phyloP scores from a whole-genome alignment of 768 basidiomycete species.

The Trametes elegans region DNA sequence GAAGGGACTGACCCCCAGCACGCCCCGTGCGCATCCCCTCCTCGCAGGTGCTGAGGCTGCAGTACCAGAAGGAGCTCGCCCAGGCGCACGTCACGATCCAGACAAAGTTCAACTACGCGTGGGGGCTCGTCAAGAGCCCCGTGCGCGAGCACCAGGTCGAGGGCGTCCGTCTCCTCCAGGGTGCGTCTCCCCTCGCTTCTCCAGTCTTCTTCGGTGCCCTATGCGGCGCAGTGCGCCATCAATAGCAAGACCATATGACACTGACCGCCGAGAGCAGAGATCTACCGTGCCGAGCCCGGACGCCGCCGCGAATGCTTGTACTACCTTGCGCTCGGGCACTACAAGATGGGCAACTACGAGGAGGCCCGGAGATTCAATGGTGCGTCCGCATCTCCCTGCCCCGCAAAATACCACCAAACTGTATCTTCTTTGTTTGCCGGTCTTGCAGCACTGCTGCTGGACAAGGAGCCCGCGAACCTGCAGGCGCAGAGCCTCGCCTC shows the following conservation, averaged over 20 bases:
- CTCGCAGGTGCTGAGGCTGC: slow-evolving; percentile 72
- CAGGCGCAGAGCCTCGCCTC: slow-evolving; percentile 84
- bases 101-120: slow-evolving; percentile 96
- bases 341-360: slow-evolving; percentile 94
- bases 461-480: slow-evolving; percentile 90
- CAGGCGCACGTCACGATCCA: slow-evolving; percentile 88
- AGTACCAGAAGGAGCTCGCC: slow-evolving; percentile 85
- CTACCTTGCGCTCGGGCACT: slow-evolving; percentile 94
- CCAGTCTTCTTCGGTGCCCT: background rate
- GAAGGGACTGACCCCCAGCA: too few species aligned
- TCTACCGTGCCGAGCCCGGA: slow-evolving; percentile 84
- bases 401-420: background rate
- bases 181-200: slow-evolving; percentile 39
- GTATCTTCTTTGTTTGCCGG: background rate
- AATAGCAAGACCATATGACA: background rate
- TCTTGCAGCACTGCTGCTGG: slow-evolving; percentile 70
- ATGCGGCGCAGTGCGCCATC: too few species aligned
- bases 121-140: slow-evolving; percentile 95
- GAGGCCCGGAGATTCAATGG: slow-evolving; percentile 93
- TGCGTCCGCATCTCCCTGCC: slow-evolving; percentile 38
- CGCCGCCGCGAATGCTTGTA: slow-evolving; percentile 94
- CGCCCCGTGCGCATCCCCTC: background rate
- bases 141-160: slow-evolving; percentile 83
- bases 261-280: slow-evolving; percentile 62
- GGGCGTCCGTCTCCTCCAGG: slow-evolving; percentile 89